Evolutionary conservation across 768 basidiomycete genomes (phyloP).

Genomic region (Boletus speciosus): DNA sequence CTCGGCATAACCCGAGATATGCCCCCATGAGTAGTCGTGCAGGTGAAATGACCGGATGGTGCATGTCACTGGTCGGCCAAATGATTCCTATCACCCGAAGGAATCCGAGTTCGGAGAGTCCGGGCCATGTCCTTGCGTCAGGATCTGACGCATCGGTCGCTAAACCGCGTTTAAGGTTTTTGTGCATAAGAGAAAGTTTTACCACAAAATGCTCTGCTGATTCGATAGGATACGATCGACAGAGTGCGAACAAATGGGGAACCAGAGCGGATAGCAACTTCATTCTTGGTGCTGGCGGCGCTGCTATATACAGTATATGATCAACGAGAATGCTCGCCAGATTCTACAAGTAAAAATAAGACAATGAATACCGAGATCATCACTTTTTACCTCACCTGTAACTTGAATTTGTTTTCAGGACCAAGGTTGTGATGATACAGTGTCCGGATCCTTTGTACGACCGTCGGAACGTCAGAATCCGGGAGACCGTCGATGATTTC

Average conservation of each 20-base stretch:
- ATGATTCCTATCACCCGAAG: conserved; percentile 75
- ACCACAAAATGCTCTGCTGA: conserved; percentile 74
- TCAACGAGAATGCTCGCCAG: conserved; percentile 81
- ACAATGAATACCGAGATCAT: neutral
- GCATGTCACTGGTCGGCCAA: conserved; percentile 95
- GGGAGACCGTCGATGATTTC: conserved; percentile 69
- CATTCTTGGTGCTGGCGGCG: conserved; percentile 59
- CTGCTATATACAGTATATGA: conserved; percentile 75
- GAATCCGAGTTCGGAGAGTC: conserved; percentile 73
- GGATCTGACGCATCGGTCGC: conserved; percentile 58
- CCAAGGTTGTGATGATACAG: conserved; percentile 91
- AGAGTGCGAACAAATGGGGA: conserved; percentile 76
- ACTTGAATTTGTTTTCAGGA: conserved; percentile 85
- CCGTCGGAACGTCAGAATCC: conserved; percentile 70
- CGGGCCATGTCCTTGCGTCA: conserved; percentile 84
- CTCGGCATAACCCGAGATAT: conserved; percentile 81
- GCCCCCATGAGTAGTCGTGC: conserved; percentile 86
- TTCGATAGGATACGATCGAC: conserved; percentile 76
- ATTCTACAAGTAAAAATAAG: conserved; percentile 41
- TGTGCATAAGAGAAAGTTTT: conserved; percentile 89
- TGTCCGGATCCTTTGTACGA: conserved; percentile 86
- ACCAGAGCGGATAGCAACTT: conserved; percentile 60
- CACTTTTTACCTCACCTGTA: conserved; percentile 61
- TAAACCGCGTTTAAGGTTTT: conserved; percentile 84
- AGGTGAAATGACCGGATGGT: conserved; percentile 84